phyloP scores from a whole-genome alignment of 306 rosid genomes.

The Cicer yamashitae region DNA sequence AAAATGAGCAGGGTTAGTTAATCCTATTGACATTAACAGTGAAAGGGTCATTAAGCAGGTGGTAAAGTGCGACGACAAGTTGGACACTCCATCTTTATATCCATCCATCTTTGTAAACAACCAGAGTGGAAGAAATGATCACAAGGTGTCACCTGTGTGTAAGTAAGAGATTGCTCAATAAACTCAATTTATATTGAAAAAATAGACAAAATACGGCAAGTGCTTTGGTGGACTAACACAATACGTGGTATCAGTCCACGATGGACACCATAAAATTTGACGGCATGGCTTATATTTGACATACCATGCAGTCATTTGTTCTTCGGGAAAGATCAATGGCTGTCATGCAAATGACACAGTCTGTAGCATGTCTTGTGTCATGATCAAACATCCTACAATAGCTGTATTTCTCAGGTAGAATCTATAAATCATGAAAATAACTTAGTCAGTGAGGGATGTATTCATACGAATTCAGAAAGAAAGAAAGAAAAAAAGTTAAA shows the following conservation, averaged over 20 bases:
- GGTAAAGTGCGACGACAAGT: conserved; percentile 93
- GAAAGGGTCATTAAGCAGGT: conserved; percentile 57
- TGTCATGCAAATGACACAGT: conserved; percentile 98
- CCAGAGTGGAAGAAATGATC: conserved; percentile 96
- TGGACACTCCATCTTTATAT: conserved; percentile 98
- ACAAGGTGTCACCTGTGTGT: conserved; percentile 87
- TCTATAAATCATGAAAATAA: conserved; percentile 57
- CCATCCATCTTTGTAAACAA: conserved; percentile 99
- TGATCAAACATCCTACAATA: conserved; percentile 76
- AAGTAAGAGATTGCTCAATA: conserved; percentile 32
- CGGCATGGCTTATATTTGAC: conserved; percentile 3
- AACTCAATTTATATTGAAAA: conserved; percentile 15
- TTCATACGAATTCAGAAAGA: conserved; percentile 23
- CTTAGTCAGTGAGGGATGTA: conserved; percentile 25
- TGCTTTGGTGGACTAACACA: too few species aligned
- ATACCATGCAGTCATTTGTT: conserved; percentile 87
- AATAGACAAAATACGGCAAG: background rate
- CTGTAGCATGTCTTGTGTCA: conserved; percentile 59
- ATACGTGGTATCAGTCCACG: too few species aligned
- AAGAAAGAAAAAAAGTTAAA: background rate
- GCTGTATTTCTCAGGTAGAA: conserved; percentile 95
- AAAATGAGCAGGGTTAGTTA: conserved; percentile 61
- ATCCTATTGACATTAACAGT: conserved; percentile 55
- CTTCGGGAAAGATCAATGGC: conserved; percentile 68
- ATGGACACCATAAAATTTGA: too few species aligned